phyloP scores from a whole-genome alignment of 106 monocot genomes.

The Posidonia australis region DNA sequence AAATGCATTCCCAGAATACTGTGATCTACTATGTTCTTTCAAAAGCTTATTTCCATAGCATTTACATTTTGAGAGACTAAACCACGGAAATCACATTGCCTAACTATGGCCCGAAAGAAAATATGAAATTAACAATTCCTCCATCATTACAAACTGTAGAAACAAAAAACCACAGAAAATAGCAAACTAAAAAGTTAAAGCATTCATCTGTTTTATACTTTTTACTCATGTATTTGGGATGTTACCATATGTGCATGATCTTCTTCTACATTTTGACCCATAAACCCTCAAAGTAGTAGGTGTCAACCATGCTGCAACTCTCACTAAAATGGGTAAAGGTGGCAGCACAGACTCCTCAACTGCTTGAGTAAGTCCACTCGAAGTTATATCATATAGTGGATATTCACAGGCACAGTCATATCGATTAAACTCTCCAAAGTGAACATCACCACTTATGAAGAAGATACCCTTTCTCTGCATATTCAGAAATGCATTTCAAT shows the following conservation, averaged over 20 bases:
- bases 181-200: not conserved
- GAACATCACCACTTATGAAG: slow-evolving; percentile 86
- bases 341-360: slow-evolving; percentile 41
- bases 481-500: not conserved
- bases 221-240: too few relatives aligned
- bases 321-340: slow-evolving; percentile 33
- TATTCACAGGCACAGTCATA: slow-evolving; percentile 60
- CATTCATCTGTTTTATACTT: not conserved
- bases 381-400: slow-evolving; percentile 78
- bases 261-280: slow-evolving; percentile 32
- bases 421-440: slow-evolving; percentile 74
- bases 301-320: slow-evolving; percentile 38
- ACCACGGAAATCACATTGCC: too few relatives aligned
- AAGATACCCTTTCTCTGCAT: slow-evolving; percentile 67
- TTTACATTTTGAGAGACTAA: too few relatives aligned
- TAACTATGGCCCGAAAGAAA: too few relatives aligned
- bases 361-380: slow-evolving; percentile 83
- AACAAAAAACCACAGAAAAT: too few relatives aligned
- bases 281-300: slow-evolving; percentile 69
- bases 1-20: too few relatives aligned
- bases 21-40: too few relatives aligned
- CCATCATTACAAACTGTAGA: too few relatives aligned
- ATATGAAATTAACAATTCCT: too few relatives aligned
- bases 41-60: too few relatives aligned
- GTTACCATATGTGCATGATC: slow-evolving; percentile 76